Evolutionary conservation across 768 basidiomycete genomes (phyloP), one percentile per base, ranked within the genome.

Genomic region (Polyporus arcularius): DNA sequence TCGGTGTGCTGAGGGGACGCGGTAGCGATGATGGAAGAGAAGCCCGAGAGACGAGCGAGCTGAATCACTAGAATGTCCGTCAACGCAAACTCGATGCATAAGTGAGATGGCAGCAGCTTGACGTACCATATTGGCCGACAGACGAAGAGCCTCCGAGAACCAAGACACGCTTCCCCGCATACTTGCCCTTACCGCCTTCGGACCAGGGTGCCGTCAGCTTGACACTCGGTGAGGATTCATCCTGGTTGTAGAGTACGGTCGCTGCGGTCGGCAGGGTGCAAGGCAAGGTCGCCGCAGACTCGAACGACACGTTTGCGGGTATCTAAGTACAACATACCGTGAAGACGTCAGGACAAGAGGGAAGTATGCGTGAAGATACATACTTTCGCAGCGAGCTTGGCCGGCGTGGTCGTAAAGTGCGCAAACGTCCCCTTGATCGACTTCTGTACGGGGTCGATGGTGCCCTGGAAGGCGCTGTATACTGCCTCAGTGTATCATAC

Each of bases 261-360:
- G 69, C 73, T 0, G 78, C 78, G 0, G 76, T 74, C 2, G 70
- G 65, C 12, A 78, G 55, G 0, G 61, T 74, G 12, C 75, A 61
- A 0, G 79, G 77, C 15, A 80, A 60, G 8, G 78, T 72, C 0
- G 78, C 68, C 0, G 76, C 80, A 38, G 76, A 63, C 5, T 78
- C 78, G 53, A 74, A 73, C 0, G 71, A 70, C 10, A 79, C 21
- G 21, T 70, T 71, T 4, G 47, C 30, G 0, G 78, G 79, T 7
- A 78, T 73, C 72, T 47, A 18, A 2, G 26, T n/a, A 32, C 47
- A 4, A 8, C 2, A 7, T 26, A 26, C 21, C 21, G 21, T 26
- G 21, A 26, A 26, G n/a, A 26, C 21, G 21, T 26, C 21, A 26
- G 21, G 21, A 26, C 21, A 26, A 26, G 21, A 26, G 21, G 21